Base-by-base conservation (phyloP, 2,329 filamentous ascomycete species). In the Daldinia sp. region DNA sequence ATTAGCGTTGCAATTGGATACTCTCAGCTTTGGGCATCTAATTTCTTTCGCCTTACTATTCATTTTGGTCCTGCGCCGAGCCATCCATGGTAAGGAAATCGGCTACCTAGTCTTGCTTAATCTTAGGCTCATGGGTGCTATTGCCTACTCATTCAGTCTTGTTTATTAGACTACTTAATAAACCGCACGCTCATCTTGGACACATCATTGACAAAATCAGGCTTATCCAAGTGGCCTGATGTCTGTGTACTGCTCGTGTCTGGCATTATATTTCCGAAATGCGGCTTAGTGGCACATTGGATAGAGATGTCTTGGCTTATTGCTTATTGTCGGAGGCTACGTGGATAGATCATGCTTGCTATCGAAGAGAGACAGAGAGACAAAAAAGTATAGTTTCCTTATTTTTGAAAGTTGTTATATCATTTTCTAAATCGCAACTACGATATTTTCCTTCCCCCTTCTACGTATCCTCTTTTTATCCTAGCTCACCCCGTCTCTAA, bases 401-500 rank as follows among this genome's bases (percentile, higher is more conserved):
- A 21, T 25, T 43, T 23, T n/a, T 13, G 23, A 23, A 13, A n/a
- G 11, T 23, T 25, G 11, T 43, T 43, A 25, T 43, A n/a, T 25
- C 2, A 8, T n/a, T 43, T n/a, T 8, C 10, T 15, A 25, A 27
- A 45, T 5, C 13, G 5, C 27, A 43, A 19, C 27, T 41, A 17
- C 19, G 10, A 11, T 37, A 13, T 32, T 34, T 41, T 13, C 17
- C 13, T 23, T 54, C 11, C 21, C 10, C 7, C 29, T 7, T 10
- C 27, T 15, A 23, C 15, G 7, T 34, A 15, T 15, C 17, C 10
- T 15, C 3, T 3, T 17, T 29, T 19, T 3, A 13, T 11, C 8
- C 13, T 23, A n/a, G 27, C 3, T 15, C 39, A 43, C 19, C 30
- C 25, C 4, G 23, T 43, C 3, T 39, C 25, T 69, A 73, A n/a